Conservation (phyloP, 768 basidiomycete genomes). For the Suillus placidus region DNA sequence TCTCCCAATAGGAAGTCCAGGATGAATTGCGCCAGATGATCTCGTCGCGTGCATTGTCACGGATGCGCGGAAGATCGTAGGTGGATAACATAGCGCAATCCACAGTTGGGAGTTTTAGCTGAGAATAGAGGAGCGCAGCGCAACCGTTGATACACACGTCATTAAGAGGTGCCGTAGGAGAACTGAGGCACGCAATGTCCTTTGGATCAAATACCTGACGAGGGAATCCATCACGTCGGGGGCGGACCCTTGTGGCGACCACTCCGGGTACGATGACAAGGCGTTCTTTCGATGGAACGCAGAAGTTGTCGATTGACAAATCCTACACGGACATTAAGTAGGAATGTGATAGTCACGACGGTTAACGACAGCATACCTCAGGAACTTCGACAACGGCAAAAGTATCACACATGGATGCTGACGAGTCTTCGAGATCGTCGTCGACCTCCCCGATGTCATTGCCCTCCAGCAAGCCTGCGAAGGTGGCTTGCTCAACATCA, state of each 20-base stretch:
- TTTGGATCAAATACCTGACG: slow-evolving; percentile 10
- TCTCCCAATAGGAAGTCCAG: slow-evolving; percentile 32
- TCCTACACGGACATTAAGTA: background rate
- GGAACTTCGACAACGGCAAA: background rate
- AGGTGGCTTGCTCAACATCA: background rate
- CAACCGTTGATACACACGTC: slow-evolving; percentile 19
- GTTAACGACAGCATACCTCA: background rate
- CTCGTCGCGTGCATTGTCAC: slow-evolving; percentile 2
- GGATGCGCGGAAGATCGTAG: slow-evolving; percentile 11
- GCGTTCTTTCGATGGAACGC: background rate
- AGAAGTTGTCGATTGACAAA: background rate
- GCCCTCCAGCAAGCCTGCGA: background rate
- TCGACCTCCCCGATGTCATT: background rate
- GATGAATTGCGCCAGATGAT: slow-evolving; percentile 27
- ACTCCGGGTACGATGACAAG: background rate
- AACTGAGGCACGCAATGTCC: slow-evolving; percentile 14
- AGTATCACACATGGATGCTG: background rate
- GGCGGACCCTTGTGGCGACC: background rate
- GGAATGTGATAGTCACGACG: background rate
- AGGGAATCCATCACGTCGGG: slow-evolving; percentile 1
- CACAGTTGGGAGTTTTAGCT: background rate
- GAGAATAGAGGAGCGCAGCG: slow-evolving; percentile 13
- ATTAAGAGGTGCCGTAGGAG: slow-evolving; percentile 13
- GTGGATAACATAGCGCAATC: slow-evolving; percentile 16
- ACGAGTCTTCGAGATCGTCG: too few species aligned